Percentiles rank a stretch among this genome's conserved stretches.
Evolutionary conservation across 2,329 filamentous ascomycete species (phyloP).

Genomic region (Phialophora expanda): DNA sequence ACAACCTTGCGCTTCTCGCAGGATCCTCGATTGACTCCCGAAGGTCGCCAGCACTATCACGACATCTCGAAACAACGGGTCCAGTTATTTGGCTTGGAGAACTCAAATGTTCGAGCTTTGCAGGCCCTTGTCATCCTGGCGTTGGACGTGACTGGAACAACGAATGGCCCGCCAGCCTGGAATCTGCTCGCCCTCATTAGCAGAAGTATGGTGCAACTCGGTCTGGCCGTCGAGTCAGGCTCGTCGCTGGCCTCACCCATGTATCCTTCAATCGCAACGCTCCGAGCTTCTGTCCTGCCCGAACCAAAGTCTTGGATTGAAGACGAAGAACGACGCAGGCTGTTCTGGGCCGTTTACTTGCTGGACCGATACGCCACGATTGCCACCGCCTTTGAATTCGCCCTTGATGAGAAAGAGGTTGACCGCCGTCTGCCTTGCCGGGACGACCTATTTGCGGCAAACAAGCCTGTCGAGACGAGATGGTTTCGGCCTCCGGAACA

Average conservation of each 20-base stretch:
- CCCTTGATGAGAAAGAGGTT: conserved; percentile 85
- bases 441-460: conserved; percentile 83
- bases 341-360: conserved; percentile 95
- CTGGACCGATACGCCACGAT: conserved; percentile 90
- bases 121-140: conserved; percentile 88
- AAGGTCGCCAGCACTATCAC: conserved; percentile 76
- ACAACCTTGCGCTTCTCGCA: conserved; percentile 84
- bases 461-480: conserved; percentile 80
- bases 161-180: conserved; percentile 90
- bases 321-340: conserved; percentile 79
- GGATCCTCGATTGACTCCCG: conserved; percentile 74
- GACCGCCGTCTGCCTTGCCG: conserved; percentile 85
- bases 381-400: conserved; percentile 89
- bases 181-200: conserved; percentile 89
- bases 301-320: conserved; percentile 86
- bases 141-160: conserved; percentile 80
- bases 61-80: conserved; percentile 83
- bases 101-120: conserved; percentile 84
- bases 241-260: conserved; percentile 78
- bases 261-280: conserved; percentile 85
- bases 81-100: conserved; percentile 83
- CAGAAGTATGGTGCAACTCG: conserved; percentile 84
- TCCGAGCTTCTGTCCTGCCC: conserved; percentile 81
- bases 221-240: conserved; percentile 80
- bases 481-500: conserved; percentile 70